Conservation (phyloP, 306 rosid species). For the Oxytropis ochrocephala region DNA sequence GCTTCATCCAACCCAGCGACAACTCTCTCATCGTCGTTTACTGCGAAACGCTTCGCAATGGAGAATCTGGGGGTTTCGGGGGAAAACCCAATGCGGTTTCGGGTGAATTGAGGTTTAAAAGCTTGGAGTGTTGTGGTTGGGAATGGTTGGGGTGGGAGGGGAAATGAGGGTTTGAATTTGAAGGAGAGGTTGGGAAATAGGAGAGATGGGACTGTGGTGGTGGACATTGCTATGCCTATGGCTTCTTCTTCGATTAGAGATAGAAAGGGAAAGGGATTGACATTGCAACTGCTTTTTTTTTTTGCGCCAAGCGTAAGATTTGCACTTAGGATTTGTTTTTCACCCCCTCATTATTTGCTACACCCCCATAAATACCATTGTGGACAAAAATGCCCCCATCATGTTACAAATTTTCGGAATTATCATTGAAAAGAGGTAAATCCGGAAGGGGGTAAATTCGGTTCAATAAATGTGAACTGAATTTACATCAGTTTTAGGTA, state of each 20-base stretch:
- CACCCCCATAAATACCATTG: too few species aligned
- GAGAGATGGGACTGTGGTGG: constrained; percentile 37
- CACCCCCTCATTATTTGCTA: too few species aligned
- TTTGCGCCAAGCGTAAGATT: neutral
- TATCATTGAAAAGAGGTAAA: too few species aligned
- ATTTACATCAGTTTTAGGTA: too few species aligned
- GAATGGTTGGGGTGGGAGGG: neutral
- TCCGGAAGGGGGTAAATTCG: too few species aligned
- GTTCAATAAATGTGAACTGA: too few species aligned
- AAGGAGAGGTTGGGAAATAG: constrained; percentile 34
- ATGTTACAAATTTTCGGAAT: too few species aligned
- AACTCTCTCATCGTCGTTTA: constrained; percentile 7
- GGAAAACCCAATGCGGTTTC: constrained; percentile 21
- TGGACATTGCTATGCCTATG: constrained; percentile 30
- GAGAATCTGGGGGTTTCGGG: constrained; percentile 23
- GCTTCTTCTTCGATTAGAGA: neutral
- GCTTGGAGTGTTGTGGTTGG: constrained; percentile 28
- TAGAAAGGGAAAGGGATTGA: neutral
- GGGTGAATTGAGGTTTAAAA: constrained; percentile 11
- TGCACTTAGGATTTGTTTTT: too few species aligned
- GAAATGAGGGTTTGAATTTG: constrained; percentile 30
- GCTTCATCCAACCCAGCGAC: constrained; percentile 33
- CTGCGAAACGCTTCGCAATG: constrained; percentile 28
- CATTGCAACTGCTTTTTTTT: neutral
- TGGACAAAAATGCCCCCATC: too few species aligned